These are phyloP conservation scores for Citrullus colocynthis DNA, from an alignment of 306 rosid species.

Conservation along the genomic window DNA sequence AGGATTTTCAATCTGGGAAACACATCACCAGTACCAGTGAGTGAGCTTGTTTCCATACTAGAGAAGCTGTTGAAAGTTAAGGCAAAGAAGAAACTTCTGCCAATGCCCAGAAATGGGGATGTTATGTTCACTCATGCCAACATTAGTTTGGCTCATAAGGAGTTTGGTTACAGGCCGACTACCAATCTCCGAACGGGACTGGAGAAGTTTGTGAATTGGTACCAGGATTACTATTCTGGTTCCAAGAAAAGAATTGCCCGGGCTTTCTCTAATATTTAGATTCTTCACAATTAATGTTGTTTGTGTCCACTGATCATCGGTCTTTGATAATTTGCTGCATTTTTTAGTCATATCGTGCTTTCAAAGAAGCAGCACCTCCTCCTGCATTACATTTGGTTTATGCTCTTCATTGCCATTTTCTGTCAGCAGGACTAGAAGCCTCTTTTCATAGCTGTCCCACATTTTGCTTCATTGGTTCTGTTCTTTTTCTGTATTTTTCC, in stretches of 20 bases:
- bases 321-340: conserved; percentile 4
- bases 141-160: conserved; percentile 51
- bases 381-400: conserved; percentile 13
- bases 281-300: conserved; percentile 2
- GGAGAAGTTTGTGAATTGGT: conserved; percentile 76
- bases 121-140: conserved; percentile 78
- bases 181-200: conserved; percentile 70
- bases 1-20: conserved; percentile 74
- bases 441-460: conserved; percentile 14
- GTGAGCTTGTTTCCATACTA: conserved; percentile 52
- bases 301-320: background rate
- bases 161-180: conserved; percentile 57
- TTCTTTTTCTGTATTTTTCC: conserved; percentile 19
- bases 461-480: conserved; percentile 16
- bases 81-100: conserved; percentile 52
- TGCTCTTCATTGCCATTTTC: conserved; percentile 17
- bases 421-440: conserved; percentile 16
- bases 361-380: background rate
- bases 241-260: conserved; percentile 41
- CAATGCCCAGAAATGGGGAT: conserved; percentile 82
- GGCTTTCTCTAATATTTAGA: conserved; percentile 5
- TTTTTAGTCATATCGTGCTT: background rate
- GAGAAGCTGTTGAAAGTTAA: conserved; percentile 73
- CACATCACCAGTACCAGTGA: conserved; percentile 73
- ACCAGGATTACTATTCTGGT: conserved; percentile 36